Base-by-base conservation (phyloP, 495 filamentous ascomycete genomes). In the Lophiotrema nucula region DNA sequence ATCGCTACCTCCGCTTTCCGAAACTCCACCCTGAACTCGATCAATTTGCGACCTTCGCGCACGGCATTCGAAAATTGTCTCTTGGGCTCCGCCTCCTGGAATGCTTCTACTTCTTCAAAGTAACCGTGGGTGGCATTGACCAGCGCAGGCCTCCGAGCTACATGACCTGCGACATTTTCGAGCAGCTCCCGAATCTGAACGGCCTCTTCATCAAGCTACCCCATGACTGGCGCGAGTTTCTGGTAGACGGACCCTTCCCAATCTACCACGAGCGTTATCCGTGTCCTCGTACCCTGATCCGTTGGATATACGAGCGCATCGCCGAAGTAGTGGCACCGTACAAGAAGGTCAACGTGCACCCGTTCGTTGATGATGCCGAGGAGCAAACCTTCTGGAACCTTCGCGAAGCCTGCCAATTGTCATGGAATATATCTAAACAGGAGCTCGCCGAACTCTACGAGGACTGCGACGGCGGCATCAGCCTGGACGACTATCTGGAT, bases 31-130 rank as follows among this genome's bases (percentile, higher is more conserved):
- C 48, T 0, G 19, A 54, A 6, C 49, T 60, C 41, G 18, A 31
- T 11, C 38, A 18, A 18, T 60, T 23, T 22, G 48, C 57, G 10
- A 47, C 48, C 1, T 53, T 47, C 27, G 11, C 12, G 15, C 49
- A 54, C 16, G 49, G 42, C 22, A 47, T 60, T n/a, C 49, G 57
- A 2, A 47, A 47, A 15, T 1, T 60, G 2, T 37, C 13, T 42
- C n/a, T 60, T 3, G 6, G 15, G 13, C 26, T 60, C 49, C 31
- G 54, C 33, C 54, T 27, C 41, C 26, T 41, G 1, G 23, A 19
- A 5, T 15, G 12, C 21, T 22, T 60, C 1, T 27, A 60, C 24
- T 60, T 60, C 57, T 47, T 53, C 42, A 53, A 54, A 21, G 49
- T 54, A 13, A 38, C 41, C 25, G 22, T 19, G 22, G 48, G 41